Percentiles rank a stretch among this genome's conserved stretches.
Conservation (phyloP, 495 filamentous ascomycete species). For the Penicillium longicatenatum region DNA sequence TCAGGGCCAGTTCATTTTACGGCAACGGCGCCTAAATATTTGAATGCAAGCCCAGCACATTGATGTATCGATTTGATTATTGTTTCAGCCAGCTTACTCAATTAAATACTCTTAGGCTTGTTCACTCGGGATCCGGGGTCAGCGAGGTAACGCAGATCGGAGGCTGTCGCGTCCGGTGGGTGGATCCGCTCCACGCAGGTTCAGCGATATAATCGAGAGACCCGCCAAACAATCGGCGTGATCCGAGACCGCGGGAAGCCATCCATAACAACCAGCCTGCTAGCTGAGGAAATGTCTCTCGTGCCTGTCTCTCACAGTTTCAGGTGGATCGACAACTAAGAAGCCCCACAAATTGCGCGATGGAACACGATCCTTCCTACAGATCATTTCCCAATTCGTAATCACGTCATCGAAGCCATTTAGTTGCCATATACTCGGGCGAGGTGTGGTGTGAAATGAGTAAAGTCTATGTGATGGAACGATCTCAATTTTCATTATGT, state of each 20-base stretch:
- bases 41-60: not conserved
- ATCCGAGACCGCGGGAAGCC: not conserved
- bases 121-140: not conserved
- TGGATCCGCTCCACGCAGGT: not conserved
- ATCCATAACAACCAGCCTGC: not conserved
- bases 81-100: too few species aligned
- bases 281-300: not conserved
- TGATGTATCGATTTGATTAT: not conserved
- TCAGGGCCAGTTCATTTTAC: not conserved
- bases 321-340: not conserved
- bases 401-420: conserved; percentile 4
- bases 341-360: not conserved
- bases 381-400: not conserved
- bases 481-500: not conserved
- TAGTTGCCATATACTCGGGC: not conserved
- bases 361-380: not conserved
- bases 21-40: not conserved
- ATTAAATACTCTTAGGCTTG: too few species aligned
- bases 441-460: not conserved
- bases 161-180: not conserved
- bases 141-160: not conserved
- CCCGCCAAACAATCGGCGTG: not conserved
- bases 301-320: not conserved
- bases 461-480: not conserved
- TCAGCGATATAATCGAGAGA: not conserved